Base-by-base conservation (phyloP, 208 protist species). In the Crithidia expoeki region DNA sequence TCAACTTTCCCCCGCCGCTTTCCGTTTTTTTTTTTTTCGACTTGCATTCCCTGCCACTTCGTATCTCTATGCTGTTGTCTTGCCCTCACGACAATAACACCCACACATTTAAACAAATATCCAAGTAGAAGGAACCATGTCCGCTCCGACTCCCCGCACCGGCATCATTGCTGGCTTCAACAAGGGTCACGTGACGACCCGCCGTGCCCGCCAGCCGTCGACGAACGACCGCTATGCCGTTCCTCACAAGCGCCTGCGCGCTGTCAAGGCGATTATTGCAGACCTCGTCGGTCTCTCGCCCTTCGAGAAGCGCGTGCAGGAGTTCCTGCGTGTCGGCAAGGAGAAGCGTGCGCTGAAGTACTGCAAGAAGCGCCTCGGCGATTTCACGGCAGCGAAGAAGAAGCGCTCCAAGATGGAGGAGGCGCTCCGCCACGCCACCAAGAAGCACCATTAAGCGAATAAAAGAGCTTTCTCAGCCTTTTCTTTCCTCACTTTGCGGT, bases 261-360 rank as follows among this genome's bases (percentile, higher is more conserved):
- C 90, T 53, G 90, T 97, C 49, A 97, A 97, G 89, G 86, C 86
- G 25, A 92, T 97, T 80, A 94, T 97, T 53, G 83, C 80, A 33
- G 93, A 98, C 50, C 77, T 98, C 25, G 92, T 95, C 27, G 96
- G 96, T 69, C 81, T 90, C n/a, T 87, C 90, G n/a, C 96, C 96
- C 17, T 84, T 97, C 62, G 96, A 98, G 76, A 92, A 84, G 81
- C 94, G 96, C 53, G 88, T 96, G 50, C 89, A 92, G 82, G 96
- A 98, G 89, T 79, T 98, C 67, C 86, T 98, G 65, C 96, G 94
- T 65, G 92, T 98, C 21, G 93, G 94, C 30, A 96, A 96, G 88
- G 96, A 98, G 77, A 98, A 98, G 90, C 91, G 94, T 68, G 96
- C 96, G 49, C 84, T 98, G 38, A 97, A 97, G 82, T 94, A 94